Evolutionary conservation across 2,329 filamentous ascomycete genomes (phyloP).

Genomic region (Neofusicoccum parvum): DNA sequence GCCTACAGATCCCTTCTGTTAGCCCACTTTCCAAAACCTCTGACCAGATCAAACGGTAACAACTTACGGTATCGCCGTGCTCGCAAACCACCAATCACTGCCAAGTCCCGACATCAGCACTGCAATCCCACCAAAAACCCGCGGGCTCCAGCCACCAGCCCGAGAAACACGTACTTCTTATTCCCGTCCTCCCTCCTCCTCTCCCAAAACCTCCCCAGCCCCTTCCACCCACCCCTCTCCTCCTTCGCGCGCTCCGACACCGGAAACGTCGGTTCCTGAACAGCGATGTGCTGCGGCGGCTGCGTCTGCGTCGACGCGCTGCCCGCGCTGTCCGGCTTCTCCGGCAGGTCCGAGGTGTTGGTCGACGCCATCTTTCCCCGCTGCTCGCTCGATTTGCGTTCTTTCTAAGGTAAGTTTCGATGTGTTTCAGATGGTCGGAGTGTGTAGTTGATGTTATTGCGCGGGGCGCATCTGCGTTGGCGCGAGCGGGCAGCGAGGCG

Average conservation of each 20-base stretch:
- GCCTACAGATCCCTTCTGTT: constrained; percentile 29
- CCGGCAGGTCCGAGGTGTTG: neutral
- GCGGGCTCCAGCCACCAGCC: neutral
- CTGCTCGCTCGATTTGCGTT: too few species aligned
- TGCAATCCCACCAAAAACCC: neutral
- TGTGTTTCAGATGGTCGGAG: too few species aligned
- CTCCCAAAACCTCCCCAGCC: neutral
- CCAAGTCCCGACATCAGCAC: neutral
- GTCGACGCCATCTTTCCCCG: neutral
- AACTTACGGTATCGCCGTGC: constrained; percentile 36
- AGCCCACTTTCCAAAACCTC: neutral
- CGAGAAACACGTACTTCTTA: constrained; percentile 3
- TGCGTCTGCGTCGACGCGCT: neutral
- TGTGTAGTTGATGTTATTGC: neutral
- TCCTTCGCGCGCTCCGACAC: neutral
- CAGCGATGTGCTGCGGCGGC: neutral
- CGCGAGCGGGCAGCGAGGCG: neutral
- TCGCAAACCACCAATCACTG: constrained; percentile 44
- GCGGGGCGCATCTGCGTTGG: neutral
- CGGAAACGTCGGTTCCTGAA: neutral
- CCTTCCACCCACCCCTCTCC: neutral
- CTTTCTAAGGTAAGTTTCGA: too few species aligned
- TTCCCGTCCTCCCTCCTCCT: constrained; percentile 1
- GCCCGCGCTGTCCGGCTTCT: constrained; percentile 1
- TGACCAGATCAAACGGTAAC: neutral